Base-by-base conservation (phyloP, 495 filamentous ascomycete species). In the Penicillium crystallinum region DNA sequence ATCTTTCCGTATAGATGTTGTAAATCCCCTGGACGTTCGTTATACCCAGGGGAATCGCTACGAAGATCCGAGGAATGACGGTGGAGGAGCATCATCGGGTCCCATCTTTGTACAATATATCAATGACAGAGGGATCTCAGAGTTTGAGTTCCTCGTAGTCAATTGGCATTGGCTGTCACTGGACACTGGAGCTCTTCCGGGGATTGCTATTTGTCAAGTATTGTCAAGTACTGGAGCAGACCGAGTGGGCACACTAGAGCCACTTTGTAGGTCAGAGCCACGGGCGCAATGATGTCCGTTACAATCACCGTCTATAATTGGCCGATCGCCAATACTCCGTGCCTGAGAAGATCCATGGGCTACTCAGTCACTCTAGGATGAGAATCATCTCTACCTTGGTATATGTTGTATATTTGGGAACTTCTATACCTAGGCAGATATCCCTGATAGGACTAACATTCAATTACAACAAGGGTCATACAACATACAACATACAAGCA, bases 261-360 rank as follows among this genome's bases (percentile, higher is more conserved):
- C 60, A 40, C 47, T 52, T 58, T 23, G 61, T 23, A 59, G 52
- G 54, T 43, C 37, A 41, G 46, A 58, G 59, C 62, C 65, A 63
- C 63, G 62, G 62, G 54, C 57, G 63, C 59, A 62, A 67, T 69
- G 67, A 66, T 73, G 62, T 62, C 42, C 55, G 55, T 62, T 56
- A 46, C 49, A 54, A 34, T 40, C 39, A 6, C 21, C 21, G 5
- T 2, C 10, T 31, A 3, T 36, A 6, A 67, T 67, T 66, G 67
- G 65, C 12, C 38, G 57, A 58, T 66, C 58, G 40, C 25, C 47
- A 51, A 56, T 50, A 56, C 41, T 41, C 43, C 38, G 41, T 47
- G 12, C 46, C 46, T 48, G 46, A 37, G 25, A 44, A 30, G 25
- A 33, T 31, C 25, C 48, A 42, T 34, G 36, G 35, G 31, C 40